Conservation (phyloP, 192 early-diverging fungal species). For the Backusella tuberculispora region DNA sequence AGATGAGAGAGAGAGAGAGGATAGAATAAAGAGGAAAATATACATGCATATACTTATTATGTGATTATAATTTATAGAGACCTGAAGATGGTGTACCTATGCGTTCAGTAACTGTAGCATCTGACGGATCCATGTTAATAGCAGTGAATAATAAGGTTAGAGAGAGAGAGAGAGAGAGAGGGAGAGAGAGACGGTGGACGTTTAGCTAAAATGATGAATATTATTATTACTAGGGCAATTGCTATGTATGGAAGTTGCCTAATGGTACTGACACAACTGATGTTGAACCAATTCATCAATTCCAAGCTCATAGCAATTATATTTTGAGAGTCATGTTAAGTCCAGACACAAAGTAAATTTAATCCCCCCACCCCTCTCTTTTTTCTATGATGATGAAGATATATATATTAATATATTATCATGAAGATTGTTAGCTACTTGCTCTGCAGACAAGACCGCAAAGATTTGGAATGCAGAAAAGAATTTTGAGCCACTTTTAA, state of each 20-base stretch:
- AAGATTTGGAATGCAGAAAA: slow-evolving; percentile 80
- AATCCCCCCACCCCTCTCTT: too few relatives aligned
- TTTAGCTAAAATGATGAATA: not conserved
- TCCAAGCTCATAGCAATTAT: slow-evolving; percentile 80
- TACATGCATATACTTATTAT: not conserved
- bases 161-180: not conserved
- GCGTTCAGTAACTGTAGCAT: slow-evolving; percentile 80
- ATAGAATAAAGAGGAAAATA: not conserved
- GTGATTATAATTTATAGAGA: slow-evolving; percentile 33
- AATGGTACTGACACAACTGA: slow-evolving; percentile 59
- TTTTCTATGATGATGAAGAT: not conserved
- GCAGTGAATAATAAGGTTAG: slow-evolving; percentile 86
- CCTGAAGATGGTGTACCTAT: slow-evolving; percentile 82
- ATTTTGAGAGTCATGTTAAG: slow-evolving; percentile 82
- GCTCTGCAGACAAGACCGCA: slow-evolving; percentile 86
- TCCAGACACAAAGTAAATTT: slow-evolving; percentile 76
- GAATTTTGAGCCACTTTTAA: slow-evolving; percentile 70
- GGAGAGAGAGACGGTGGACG: not conserved
- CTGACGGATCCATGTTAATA: slow-evolving; percentile 79
- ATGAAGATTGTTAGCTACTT: slow-evolving; percentile 74
- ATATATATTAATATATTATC: not conserved
- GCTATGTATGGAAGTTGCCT: slow-evolving; percentile 73
- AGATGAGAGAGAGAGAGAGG: not conserved
- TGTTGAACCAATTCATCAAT: slow-evolving; percentile 70
- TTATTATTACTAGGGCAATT: slow-evolving; percentile 46